Evolutionary conservation across 805 yeast species (phyloP), one percentile per base, ranked within the genome.

Genomic region (Cyberlindnera misumaiensis): DNA sequence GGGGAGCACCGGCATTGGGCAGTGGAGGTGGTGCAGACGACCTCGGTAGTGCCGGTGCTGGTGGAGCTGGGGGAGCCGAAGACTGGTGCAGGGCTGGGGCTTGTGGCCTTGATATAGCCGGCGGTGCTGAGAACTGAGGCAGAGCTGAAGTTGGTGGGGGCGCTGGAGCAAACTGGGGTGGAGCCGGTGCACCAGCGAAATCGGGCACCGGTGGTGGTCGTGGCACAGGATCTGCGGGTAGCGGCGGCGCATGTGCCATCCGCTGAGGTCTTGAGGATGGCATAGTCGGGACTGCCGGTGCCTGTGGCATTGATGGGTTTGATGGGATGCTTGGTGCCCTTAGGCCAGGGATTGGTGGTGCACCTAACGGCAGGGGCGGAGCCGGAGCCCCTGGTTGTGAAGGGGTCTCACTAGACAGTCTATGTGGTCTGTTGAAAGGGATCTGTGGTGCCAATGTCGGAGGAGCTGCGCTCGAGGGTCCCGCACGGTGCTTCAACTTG

Each of bases 11-110:
- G 9, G 40, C 28, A 14, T 35, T 11, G 18, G 45, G 28, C 9
- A 37, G 24, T 22, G 41, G 32, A n/a, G 43, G 38, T 24, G 47
- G 32, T 30, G 52, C 40, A 6, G 56, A 35, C 17, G 47, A 30
- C 27, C 52, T 39, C 5, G 55, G 44, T 7, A 63, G 41, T 11
- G 67, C 52, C 6, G 65, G 52, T 3, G 53, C 40, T 22, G 47
- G 35, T 14, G 55, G 44, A 7, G 56, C 18, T 41, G 42, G 7
- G 14, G 27, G 11, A 10, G 27, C 9, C 11, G 51, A 56, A 18
- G 44, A 28, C 14, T 10, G 31, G 18, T 26, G 63, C 53, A 14
- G 10, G 7, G 30, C 14, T 10, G 30, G 30, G 12, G n/a, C n/a
- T 11, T 58, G 43, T 13, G 49, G 36, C 34, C 50, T 43, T 25